These are phyloP conservation scores for Penicillium sp. DNA, from an alignment of 2,329 filamentous ascomycete species.

Conservation along the genomic window DNA sequence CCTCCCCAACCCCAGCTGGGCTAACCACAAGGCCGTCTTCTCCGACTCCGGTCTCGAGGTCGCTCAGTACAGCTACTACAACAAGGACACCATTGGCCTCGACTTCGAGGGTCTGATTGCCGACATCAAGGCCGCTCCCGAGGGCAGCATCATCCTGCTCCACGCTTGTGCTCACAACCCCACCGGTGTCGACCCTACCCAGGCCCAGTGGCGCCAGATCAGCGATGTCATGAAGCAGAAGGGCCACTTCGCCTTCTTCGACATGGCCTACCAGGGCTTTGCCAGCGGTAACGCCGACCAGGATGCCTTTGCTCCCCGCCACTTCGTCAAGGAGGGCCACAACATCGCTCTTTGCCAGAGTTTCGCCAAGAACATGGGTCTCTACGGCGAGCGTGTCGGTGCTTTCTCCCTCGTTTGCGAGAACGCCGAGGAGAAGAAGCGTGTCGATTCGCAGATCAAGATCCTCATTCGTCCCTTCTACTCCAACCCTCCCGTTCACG, in stretches of 20 bases:
- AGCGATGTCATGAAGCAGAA: conserved; percentile 80
- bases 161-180: conserved; percentile 98
- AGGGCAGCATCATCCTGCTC: conserved; percentile 85
- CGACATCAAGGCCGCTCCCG: conserved; percentile 85
- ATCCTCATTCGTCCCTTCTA: conserved; percentile 95
- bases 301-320: conserved; percentile 88
- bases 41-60: conserved; percentile 87
- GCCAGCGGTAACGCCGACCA: conserved; percentile 87
- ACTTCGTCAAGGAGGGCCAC: conserved; percentile 93
- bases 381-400: conserved; percentile 97
- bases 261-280: conserved; percentile 99
- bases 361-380: conserved; percentile 99
- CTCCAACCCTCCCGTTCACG: conserved; percentile 97
- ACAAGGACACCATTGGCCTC: conserved; percentile 96
- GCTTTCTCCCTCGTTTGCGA: conserved; percentile 91
- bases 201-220: conserved; percentile 90
- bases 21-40: conserved; percentile 97
- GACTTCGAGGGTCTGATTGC: conserved; percentile 93
- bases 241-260: conserved; percentile 93
- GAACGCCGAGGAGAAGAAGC: conserved; percentile 86
- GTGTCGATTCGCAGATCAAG: conserved; percentile 96
- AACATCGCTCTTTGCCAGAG: conserved; percentile 85
- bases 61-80: conserved; percentile 97
- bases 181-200: conserved; percentile 89
- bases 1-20: conserved; percentile 94